A percentile compares a stretch with the other conserved stretches of the same genome.
Conservation (phyloP, 1,284 basidiomycete genomes). For the Rhodotorula sp. region DNA sequence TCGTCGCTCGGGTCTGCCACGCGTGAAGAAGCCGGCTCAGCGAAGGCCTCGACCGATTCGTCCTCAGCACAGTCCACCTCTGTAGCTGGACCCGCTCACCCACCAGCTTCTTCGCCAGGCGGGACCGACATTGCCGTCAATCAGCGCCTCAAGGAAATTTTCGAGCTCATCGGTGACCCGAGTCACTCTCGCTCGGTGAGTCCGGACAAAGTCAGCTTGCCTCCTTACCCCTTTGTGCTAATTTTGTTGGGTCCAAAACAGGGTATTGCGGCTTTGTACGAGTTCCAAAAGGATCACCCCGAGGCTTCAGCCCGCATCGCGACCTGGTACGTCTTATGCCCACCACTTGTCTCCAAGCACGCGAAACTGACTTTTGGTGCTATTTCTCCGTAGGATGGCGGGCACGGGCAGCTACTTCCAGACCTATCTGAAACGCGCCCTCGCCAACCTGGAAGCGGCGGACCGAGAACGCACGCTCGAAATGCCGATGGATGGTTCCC, state of each 20-base stretch:
- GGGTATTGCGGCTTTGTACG: slow-evolving; percentile 92
- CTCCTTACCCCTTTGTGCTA: slow-evolving; percentile 53
- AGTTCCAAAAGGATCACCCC: slow-evolving; percentile 88
- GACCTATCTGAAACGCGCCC: slow-evolving; percentile 51
- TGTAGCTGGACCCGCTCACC: background rate
- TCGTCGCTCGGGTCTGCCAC: slow-evolving; percentile 11
- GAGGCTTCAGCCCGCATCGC: slow-evolving; percentile 78
- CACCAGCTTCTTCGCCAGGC: slow-evolving; percentile 13
- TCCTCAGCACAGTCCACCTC: background rate
- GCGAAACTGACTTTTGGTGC: background rate
- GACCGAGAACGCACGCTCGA: slow-evolving; percentile 29
- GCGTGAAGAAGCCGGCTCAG: background rate
- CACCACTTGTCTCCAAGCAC: background rate
- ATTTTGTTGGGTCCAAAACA: slow-evolving; percentile 15
- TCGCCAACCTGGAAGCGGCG: slow-evolving; percentile 47
- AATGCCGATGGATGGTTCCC: slow-evolving; percentile 4
- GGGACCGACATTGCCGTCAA: slow-evolving; percentile 42
- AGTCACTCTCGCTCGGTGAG: slow-evolving; percentile 63
- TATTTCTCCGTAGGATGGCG: slow-evolving; percentile 45
- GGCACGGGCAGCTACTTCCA: slow-evolving; percentile 54
- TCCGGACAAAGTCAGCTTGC: background rate
- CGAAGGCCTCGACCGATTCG: background rate
- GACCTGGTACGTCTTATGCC: slow-evolving; percentile 18
- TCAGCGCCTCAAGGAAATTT: slow-evolving; percentile 70
- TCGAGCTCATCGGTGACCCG: slow-evolving; percentile 81